Percentiles rank a stretch among this genome's conserved stretches.
Conservation (phyloP, 1,139 yeast species). For the Magnusiomyces sp. region DNA sequence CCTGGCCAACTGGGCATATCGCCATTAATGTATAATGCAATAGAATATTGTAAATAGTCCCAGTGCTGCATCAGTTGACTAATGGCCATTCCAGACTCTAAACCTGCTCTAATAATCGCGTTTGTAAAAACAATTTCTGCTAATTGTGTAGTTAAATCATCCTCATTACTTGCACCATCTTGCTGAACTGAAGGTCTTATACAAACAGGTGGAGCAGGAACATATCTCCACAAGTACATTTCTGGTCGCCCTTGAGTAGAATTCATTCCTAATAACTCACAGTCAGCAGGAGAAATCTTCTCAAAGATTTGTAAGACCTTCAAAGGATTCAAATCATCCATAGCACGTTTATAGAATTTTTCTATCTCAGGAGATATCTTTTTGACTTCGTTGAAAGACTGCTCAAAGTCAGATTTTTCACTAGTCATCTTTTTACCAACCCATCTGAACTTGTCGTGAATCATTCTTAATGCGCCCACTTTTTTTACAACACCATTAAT, state of each 20-base stretch:
- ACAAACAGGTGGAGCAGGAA: constrained; percentile 99
- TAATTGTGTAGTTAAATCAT: constrained; percentile 89
- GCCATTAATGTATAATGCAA: constrained; percentile 95
- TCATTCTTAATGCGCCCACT: constrained; percentile 91
- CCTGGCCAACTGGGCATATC: constrained; percentile 56
- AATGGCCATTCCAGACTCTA: constrained; percentile 88
- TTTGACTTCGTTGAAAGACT: constrained; percentile 56
- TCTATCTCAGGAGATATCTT: constrained; percentile 82
- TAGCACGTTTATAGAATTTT: constrained; percentile 74
- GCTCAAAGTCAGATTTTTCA: constrained; percentile 79
- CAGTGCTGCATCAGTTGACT: constrained; percentile 96
- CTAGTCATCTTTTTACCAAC: constrained; percentile 82
- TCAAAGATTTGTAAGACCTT: constrained; percentile 82
- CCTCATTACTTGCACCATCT: constrained; percentile 90
- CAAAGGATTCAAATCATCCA: constrained; percentile 91
- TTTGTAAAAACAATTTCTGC: constrained; percentile 97
- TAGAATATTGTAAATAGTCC: constrained; percentile 92
- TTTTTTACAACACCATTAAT: constrained; percentile 95
- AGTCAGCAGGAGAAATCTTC: constrained; percentile 75
- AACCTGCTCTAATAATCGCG: constrained; percentile 84
- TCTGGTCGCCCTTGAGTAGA: constrained; percentile 89
- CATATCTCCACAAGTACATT: constrained; percentile 91
- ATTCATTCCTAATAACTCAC: constrained; percentile 88
- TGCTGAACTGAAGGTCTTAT: constrained; percentile 97
- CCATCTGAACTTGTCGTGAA: constrained; percentile 95